Base-by-base conservation (phyloP, 345 rosid species). In the Bretschneidera sinensis region DNA sequence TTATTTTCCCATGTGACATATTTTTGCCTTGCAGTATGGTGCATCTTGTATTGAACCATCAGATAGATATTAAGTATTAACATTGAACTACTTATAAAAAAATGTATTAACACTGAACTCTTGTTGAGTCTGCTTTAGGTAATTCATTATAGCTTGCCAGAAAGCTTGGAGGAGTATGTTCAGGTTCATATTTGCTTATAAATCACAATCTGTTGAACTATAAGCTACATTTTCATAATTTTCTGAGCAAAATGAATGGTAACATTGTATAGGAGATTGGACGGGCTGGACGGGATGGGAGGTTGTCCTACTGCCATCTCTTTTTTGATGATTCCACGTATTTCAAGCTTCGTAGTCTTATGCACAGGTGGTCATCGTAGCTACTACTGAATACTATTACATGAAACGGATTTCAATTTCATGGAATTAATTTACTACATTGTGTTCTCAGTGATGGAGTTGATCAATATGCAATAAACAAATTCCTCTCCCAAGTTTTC, bases 141-240 rank as follows among this genome's bases (percentile, higher is more conserved):
- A 55, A 84, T 94, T 68, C 97, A 94, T 75, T 89, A 85, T 73
- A 88, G 94, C 69, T 15, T 94, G 76, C 99, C 99, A 70, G 95
- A 87, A 79, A 94, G 99, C 82, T 80, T 94, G 82, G 99, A 94
- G 74, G 99, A 87, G 83, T 94, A 90, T 68, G 95, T 90, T 64
- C 99, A 94, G 97, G 99, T 94, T 51, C 9, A 59, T 61, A 63
- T 67, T 62, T 69, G 43, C 34, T 68, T 61, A 67, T 21, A 31
- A 49, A 63, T 2, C 50, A 54, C 23, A 23, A 43, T 15, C 35
- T 60, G 22, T 62, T 65, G 64, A 39, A 22, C 34, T 17, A 65
- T 52, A 63, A 57, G 5, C 35, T 69, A 70, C 71, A 17, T 55
- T 51, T 22, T 52, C 33, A 21, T 19, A 39, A 9, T 54, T 51